A percentile compares a stretch with the other conserved stretches of the same genome.
phyloP scores from a whole-genome alignment of 2,329 filamentous ascomycete genomes.

The Colletotrichum salicis region DNA sequence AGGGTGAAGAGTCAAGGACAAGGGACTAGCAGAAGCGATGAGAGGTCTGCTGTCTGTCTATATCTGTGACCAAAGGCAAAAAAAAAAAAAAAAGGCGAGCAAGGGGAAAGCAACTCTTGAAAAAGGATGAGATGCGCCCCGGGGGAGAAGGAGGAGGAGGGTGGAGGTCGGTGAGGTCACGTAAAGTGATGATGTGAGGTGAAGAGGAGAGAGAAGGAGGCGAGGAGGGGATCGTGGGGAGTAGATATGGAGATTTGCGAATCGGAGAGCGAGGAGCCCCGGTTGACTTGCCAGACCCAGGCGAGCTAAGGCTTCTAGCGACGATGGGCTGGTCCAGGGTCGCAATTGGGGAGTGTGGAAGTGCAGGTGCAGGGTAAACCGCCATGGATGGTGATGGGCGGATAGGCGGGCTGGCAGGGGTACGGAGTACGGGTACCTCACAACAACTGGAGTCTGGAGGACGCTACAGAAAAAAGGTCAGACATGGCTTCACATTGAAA shows the following conservation, averaged over 20 bases:
- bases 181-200: conserved; percentile 11
- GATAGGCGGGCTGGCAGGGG: conserved; percentile 5
- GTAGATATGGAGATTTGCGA: conserved; percentile 34
- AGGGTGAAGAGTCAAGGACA: conserved; percentile 2
- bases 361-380: not conserved
- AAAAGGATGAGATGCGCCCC: conserved; percentile 2
- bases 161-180: conserved; percentile 10
- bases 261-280: conserved; percentile 25
- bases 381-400: not conserved
- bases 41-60: conserved; percentile 14
- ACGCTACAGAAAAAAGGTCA: not conserved
- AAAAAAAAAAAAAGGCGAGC: not conserved
- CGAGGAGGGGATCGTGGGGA: conserved; percentile 33
- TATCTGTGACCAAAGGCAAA: conserved; percentile 1
- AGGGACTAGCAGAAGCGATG: not conserved
- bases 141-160: conserved; percentile 5
- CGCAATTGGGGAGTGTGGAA: conserved; percentile 7
- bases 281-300: not conserved
- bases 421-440: not conserved
- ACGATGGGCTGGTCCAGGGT: conserved; percentile 10
- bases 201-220: conserved; percentile 28
- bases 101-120: not conserved
- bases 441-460: not conserved
- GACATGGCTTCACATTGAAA: not conserved
- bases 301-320: conserved; percentile 20